Evolutionary conservation across 495 filamentous ascomycete species (phyloP).

Genomic region (Penicillium manginii): DNA sequence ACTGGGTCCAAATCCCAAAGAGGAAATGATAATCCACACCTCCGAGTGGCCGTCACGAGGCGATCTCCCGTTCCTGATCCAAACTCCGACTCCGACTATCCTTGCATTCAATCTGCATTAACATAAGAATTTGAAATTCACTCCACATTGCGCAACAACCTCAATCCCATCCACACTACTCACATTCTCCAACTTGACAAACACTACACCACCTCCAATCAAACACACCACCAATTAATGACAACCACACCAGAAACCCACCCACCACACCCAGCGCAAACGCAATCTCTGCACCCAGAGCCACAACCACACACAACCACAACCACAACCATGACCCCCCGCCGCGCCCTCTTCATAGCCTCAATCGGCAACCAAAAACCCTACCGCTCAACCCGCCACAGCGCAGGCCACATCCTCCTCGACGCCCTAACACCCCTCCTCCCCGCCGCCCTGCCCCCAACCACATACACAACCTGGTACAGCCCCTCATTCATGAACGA

Average conservation of each 20-base stretch:
- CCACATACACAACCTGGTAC: slow-evolving; percentile 65
- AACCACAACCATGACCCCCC: slow-evolving; percentile 12
- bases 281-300: background rate
- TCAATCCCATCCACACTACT: no score
- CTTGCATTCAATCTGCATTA: background rate
- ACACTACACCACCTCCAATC: no score
- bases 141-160: no score
- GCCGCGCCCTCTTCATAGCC: slow-evolving; percentile 63
- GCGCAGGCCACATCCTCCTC: slow-evolving; percentile 75
- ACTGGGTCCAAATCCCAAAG: background rate
- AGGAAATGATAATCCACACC: background rate
- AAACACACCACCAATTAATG: no score
- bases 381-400: slow-evolving; percentile 76
- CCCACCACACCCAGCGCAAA: background rate
- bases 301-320: slow-evolving; percentile 6
- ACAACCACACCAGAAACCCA: background rate
- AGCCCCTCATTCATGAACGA: slow-evolving; percentile 78
- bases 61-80: slow-evolving; percentile 26
- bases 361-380: slow-evolving; percentile 71
- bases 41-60: slow-evolving; percentile 24
- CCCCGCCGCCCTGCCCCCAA: slow-evolving; percentile 49
- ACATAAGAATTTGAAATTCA: no score
- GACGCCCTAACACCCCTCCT: slow-evolving; percentile 53
- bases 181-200: no score
- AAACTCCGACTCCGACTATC: background rate